Evolutionary conservation across 371 early-diverging fungal genomes (phyloP), one percentile per base, ranked within the genome.

Genomic region (Mortierella sp.): DNA sequence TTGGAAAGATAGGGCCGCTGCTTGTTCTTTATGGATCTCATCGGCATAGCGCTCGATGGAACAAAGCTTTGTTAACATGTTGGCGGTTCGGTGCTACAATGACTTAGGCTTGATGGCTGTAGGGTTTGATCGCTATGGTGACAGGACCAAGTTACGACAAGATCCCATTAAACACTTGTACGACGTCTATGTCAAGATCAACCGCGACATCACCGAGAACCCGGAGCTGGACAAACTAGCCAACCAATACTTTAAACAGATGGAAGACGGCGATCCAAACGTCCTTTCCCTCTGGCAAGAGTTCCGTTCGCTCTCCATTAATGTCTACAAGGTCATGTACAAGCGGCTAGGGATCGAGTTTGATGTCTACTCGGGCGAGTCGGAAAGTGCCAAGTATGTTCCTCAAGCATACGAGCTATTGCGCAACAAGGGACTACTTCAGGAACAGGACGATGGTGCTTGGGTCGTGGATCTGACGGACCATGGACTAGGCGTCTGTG

Each of bases 321-420:
- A 84, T 79, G 96, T 96, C 83, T 99, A 99, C 88, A 91, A 92
- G 80, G 89, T 93, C 21, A 91, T 93, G 21, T 99, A 99, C 77
- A 91, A 86, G 19, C 96, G 96, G 67, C 85, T 99, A 63, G 96
- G 96, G 81, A 90, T 99, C 64, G 63, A 90, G 17, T 99, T 99
- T 77, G 99, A 99, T 81, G 90, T 98, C 40, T 99, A 97, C 81
- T 97, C 97, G 37, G 99, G 99, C 48, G 99, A 99, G 86, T 98
- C 89, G 34, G 85, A 88, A 25, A 89, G 90, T 51, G 94, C 95
- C 88, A 78, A 82, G 7, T 85, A 84, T 34, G 96, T 95, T n/a
- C 83, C 95, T 67, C 34, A n/a, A n/a, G n/a, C n/a, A n/a, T n/a
- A n/a, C n/a, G 70, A 89, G 48, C 81, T 91, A 78, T 87, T 95